phyloP scores from a whole-genome alignment of 1,139 yeast species.

The Lodderomyces parapsilosis region DNA sequence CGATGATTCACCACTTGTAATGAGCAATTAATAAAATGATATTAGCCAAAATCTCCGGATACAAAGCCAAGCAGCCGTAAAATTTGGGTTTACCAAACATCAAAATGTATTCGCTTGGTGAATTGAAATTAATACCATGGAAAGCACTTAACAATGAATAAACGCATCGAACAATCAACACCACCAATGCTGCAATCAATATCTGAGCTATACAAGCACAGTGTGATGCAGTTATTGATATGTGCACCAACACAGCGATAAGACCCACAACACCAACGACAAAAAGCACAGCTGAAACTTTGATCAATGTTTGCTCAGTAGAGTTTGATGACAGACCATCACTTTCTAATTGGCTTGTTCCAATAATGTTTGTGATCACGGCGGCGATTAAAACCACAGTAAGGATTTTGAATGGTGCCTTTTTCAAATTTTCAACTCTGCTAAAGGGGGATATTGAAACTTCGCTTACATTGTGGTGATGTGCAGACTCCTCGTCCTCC shows the following conservation, averaged over 20 bases:
- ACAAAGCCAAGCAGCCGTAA: conserved; percentile 13
- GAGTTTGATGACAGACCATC: conserved; percentile 3
- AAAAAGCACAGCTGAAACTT: conserved; percentile 12
- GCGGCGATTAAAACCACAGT: conserved; percentile 13
- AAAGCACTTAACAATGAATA: conserved; percentile 14
- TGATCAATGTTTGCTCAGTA: conserved; percentile 7
- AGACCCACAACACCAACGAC: conserved; percentile 10
- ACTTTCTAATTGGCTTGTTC: conserved; percentile 8
- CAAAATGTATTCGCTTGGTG: conserved; percentile 13
- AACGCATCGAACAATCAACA: conserved; percentile 13
- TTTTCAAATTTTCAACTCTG: background rate
- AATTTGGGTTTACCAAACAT: conserved; percentile 13
- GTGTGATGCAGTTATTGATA: conserved; percentile 1
- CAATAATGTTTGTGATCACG: conserved; percentile 10
- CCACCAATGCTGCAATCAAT: conserved; percentile 9
- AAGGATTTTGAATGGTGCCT: conserved; percentile 11
- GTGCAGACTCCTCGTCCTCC: background rate
- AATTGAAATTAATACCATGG: conserved; percentile 11
- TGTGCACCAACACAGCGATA: conserved; percentile 7
- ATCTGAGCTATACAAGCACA: conserved; percentile 7
- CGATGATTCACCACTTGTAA: conserved; percentile 8
- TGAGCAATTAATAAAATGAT: conserved; percentile 9
- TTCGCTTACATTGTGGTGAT: background rate
- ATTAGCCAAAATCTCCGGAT: conserved; percentile 10
- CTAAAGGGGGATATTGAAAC: background rate